Percentiles rank a stretch among this genome's conserved stretches.
These are phyloP conservation scores for Blastobotrys buckinghamii DNA, from an alignment of 1,139 yeast genomes.

Conservation along the genomic window DNA sequence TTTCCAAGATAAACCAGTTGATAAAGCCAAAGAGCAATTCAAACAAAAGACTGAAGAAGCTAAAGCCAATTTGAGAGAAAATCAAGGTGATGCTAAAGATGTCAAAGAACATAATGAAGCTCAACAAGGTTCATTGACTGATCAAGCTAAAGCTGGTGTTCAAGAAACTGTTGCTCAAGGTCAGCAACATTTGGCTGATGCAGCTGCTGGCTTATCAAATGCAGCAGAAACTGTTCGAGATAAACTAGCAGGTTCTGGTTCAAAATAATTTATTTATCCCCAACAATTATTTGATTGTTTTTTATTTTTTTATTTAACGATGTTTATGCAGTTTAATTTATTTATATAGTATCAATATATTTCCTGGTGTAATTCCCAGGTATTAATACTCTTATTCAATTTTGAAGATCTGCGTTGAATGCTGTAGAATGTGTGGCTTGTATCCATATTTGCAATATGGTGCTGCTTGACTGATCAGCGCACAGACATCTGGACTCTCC, in stretches of 20 bases:
- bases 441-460: too few relatives aligned
- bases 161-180: not conserved
- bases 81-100: not conserved
- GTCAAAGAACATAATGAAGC: not conserved
- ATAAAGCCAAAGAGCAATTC: not conserved
- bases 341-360: too few relatives aligned
- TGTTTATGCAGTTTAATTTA: too few relatives aligned
- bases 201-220: slow-evolving; percentile 1
- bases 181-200: not conserved
- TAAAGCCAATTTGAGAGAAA: not conserved
- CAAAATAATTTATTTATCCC: too few relatives aligned
- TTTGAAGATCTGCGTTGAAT: too few relatives aligned
- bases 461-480: too few relatives aligned
- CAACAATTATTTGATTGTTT: too few relatives aligned
- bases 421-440: too few relatives aligned
- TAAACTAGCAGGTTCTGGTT: not conserved
- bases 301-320: too few relatives aligned
- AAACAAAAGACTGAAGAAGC: not conserved
- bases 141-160: not conserved
- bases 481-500: too few relatives aligned
- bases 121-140: not conserved
- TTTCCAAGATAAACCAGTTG: slow-evolving; percentile 7
- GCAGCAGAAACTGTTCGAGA: slow-evolving; percentile 4
- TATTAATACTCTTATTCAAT: too few relatives aligned
- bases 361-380: too few relatives aligned